phyloP scores from a whole-genome alignment of 345 rosid species.

The Lepidium aucheri region DNA sequence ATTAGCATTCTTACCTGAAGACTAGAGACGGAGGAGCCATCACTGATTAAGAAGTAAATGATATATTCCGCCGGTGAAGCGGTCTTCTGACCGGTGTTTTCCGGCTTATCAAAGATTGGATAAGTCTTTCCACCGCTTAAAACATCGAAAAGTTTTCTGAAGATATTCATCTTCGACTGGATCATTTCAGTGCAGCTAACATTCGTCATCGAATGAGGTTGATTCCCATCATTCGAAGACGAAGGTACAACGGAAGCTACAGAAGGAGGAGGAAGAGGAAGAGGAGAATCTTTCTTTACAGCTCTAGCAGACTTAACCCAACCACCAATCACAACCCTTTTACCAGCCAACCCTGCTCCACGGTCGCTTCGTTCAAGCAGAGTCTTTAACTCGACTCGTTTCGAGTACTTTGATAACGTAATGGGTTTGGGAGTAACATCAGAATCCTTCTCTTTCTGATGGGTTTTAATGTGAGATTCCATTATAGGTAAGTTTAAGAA shows the following conservation, averaged over 20 bases:
- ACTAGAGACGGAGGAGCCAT: constrained; percentile 60
- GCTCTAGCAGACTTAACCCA: constrained; percentile 83
- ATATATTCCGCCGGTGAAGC: constrained; percentile 21
- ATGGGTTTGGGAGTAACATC: background rate
- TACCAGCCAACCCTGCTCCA: constrained; percentile 35
- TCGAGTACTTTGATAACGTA: constrained; percentile 43
- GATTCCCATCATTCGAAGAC: constrained; percentile 14
- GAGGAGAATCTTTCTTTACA: constrained; percentile 32
- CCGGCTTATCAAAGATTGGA: constrained; percentile 38
- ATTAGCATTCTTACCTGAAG: constrained; percentile 45
- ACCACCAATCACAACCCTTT: constrained; percentile 70
- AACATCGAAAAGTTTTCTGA: constrained; percentile 48
- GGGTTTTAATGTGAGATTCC: constrained; percentile 18
- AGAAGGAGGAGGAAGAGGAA: constrained; percentile 6
- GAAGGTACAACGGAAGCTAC: background rate
- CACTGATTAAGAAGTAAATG: constrained; percentile 44
- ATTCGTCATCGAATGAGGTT: background rate
- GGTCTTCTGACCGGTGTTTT: constrained; percentile 23
- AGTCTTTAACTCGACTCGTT: constrained; percentile 49
- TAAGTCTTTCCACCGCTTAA: constrained; percentile 34
- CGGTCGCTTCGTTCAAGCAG: constrained; percentile 41
- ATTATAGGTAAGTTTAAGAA: background rate
- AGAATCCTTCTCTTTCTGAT: constrained; percentile 2
- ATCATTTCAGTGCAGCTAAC: constrained; percentile 57
- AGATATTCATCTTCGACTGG: constrained; percentile 54